These are phyloP conservation scores for Cytospora leucostoma DNA, from an alignment of 2,329 filamentous ascomycete genomes.

Conservation along the genomic window DNA sequence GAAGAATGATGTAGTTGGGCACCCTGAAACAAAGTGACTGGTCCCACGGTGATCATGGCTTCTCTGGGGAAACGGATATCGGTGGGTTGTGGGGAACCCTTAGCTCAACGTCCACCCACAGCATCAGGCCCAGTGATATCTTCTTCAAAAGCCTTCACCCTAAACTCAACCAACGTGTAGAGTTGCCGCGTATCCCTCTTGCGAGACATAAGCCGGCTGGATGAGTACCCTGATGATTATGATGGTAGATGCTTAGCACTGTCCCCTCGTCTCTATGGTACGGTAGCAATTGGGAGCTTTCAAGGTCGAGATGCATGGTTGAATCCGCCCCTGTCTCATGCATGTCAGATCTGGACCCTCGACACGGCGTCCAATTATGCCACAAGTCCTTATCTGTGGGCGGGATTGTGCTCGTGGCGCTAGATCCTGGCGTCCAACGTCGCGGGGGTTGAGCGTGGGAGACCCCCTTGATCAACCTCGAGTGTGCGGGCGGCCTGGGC, in stretches of 20 bases:
- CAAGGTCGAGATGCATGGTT: neutral
- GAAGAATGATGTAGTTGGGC: too few species aligned
- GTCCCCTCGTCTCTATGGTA: neutral
- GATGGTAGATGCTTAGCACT: neutral
- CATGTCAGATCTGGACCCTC: neutral
- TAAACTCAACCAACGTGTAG: neutral
- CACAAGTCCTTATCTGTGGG: neutral
- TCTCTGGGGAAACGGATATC: slow-evolving; percentile 16
- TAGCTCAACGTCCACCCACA: slow-evolving; percentile 5
- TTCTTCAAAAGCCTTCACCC: neutral
- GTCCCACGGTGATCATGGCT: slow-evolving; percentile 7
- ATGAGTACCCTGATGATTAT: neutral
- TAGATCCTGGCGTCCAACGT: neutral
- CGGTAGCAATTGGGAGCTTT: neutral
- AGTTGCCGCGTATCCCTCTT: neutral
- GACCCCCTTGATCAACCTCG: neutral
- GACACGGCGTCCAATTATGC: neutral
- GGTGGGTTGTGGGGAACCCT: neutral
- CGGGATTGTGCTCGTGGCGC: neutral
- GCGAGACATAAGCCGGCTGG: neutral
- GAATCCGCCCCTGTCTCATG: neutral
- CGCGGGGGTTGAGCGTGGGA: neutral
- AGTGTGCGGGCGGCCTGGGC: too few species aligned
- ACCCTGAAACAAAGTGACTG: too few species aligned
- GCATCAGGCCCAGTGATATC: neutral